Percentiles rank a stretch among this genome's conserved stretches.
These are phyloP conservation scores for Aspergillus saccharolyticus DNA, from an alignment of 495 filamentous ascomycete genomes.

Conservation along the genomic window DNA sequence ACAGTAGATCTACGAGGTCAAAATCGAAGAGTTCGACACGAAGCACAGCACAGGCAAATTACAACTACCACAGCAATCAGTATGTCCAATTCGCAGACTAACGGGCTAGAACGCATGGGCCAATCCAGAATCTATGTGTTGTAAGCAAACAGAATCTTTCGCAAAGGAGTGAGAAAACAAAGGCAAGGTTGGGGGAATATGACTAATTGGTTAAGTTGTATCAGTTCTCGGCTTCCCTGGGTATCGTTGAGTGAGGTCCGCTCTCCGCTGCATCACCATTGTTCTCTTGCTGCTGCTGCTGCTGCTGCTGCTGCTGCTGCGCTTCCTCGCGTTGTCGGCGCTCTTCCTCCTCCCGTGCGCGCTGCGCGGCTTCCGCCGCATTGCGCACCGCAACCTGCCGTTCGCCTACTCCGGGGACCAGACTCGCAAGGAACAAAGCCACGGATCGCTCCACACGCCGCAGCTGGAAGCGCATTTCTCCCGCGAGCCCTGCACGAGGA, in stretches of 20 bases:
- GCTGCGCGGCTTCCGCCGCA: conserved; percentile 52
- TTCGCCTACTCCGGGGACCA: conserved; percentile 82
- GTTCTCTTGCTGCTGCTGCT: conserved; percentile 4
- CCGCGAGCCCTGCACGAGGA: conserved; percentile 10
- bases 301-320: not conserved
- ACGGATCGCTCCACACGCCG: conserved; percentile 66
- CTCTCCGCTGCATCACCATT: not conserved
- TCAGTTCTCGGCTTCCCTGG: conserved; percentile 10
- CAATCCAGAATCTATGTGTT: not conserved
- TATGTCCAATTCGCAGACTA: not conserved
- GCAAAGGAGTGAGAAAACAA: not conserved
- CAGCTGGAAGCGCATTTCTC: conserved; percentile 40
- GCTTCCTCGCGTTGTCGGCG: conserved; percentile 17
- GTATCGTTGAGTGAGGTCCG: conserved; percentile 7
- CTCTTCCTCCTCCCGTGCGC: conserved; percentile 35
- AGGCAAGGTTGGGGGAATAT: not conserved
- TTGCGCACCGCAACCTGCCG: conserved; percentile 69
- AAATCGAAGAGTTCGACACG: not conserved
- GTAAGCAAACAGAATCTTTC: not conserved
- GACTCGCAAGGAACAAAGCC: conserved; percentile 78
- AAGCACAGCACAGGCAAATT: not conserved
- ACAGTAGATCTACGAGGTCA: too few relatives aligned
- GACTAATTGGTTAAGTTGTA: not conserved
- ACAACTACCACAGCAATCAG: not conserved
- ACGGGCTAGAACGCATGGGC: not conserved